These are phyloP conservation scores for Cinchona pubescens DNA, from an alignment of 257 asterid species.

Conservation along the genomic window DNA sequence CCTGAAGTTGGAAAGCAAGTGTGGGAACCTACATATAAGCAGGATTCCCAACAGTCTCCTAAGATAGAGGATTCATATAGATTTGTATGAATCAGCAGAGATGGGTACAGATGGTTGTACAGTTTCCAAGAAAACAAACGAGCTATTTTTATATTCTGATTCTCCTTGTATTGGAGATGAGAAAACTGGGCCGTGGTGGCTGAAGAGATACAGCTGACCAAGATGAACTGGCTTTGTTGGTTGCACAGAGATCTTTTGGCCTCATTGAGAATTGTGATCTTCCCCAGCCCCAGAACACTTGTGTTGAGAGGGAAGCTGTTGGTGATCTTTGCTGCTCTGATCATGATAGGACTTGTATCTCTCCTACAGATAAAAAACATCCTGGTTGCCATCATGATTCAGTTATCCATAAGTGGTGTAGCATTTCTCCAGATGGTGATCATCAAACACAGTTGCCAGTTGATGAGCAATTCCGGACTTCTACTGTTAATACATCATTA, in stretches of 20 bases:
- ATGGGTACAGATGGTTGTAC: slow-evolving; percentile 28
- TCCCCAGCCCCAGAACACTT: slow-evolving; percentile 58
- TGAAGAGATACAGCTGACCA: slow-evolving; percentile 66
- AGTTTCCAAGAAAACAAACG: slow-evolving; percentile 36
- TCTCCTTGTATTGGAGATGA: slow-evolving; percentile 49
- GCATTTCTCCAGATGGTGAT: background rate
- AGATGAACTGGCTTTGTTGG: slow-evolving; percentile 72
- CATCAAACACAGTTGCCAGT: slow-evolving; percentile 9
- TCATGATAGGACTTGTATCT: slow-evolving; percentile 19
- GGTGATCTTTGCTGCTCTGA: slow-evolving; percentile 19
- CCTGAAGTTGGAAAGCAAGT: slow-evolving; percentile 24
- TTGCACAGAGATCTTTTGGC: slow-evolving; percentile 55
- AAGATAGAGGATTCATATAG: slow-evolving; percentile 24
- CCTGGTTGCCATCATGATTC: slow-evolving; percentile 8
- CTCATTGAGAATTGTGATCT: slow-evolving; percentile 79
- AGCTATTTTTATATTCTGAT: slow-evolving; percentile 38
- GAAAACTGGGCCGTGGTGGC: slow-evolving; percentile 74
- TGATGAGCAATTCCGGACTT: slow-evolving; percentile 25
- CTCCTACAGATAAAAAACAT: slow-evolving; percentile 24
- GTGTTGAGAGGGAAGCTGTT: slow-evolving; percentile 38
- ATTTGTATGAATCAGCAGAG: slow-evolving; percentile 24
- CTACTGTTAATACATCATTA: slow-evolving; percentile 21
- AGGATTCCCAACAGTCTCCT: slow-evolving; percentile 19
- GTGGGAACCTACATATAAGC: slow-evolving; percentile 9
- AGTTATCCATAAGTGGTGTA: background rate